phyloP scores from a whole-genome alignment of 2,329 filamentous ascomycete genomes.

The Fusarium subtropicale region DNA sequence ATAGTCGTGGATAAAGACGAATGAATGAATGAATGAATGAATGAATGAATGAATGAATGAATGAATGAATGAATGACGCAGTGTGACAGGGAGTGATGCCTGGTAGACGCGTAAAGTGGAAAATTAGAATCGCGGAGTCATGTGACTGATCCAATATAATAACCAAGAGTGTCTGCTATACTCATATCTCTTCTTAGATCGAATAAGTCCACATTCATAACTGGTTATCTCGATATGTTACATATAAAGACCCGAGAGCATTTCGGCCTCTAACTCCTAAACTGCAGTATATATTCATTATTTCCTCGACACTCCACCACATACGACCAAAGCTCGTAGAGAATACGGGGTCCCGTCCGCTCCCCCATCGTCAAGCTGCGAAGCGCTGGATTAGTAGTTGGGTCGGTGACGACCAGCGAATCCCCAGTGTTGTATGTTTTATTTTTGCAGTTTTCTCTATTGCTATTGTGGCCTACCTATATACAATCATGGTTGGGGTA shows the following conservation, averaged over 20 bases:
- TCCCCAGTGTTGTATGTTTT: conserved; percentile 12
- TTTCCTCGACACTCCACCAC: background rate
- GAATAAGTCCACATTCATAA: too few relatives aligned
- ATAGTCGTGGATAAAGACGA: background rate
- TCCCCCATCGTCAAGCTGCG: conserved; percentile 12
- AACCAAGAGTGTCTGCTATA: too few relatives aligned
- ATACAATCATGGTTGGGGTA: background rate
- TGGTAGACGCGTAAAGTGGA: conserved; percentile 30
- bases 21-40: background rate
- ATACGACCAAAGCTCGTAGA: conserved; percentile 20
- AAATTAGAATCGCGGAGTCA: conserved; percentile 19
- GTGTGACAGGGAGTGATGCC: conserved; percentile 3
- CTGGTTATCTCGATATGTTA: background rate
- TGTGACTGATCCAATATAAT: conserved; percentile 16
- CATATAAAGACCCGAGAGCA: background rate
- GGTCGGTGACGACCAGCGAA: conserved; percentile 17
- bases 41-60: too few relatives aligned
- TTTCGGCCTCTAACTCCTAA: background rate
- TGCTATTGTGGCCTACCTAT: background rate
- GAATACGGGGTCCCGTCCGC: conserved; percentile 15
- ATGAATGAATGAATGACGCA: conserved; percentile 28
- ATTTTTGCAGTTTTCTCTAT: background rate
- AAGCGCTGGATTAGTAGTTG: conserved; percentile 14
- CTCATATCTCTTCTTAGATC: too few relatives aligned
- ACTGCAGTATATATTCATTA: background rate